Percentiles rank a stretch among this genome's conserved stretches.
Conservation (phyloP, 345 rosid species). For the Corchorus olitorius region DNA sequence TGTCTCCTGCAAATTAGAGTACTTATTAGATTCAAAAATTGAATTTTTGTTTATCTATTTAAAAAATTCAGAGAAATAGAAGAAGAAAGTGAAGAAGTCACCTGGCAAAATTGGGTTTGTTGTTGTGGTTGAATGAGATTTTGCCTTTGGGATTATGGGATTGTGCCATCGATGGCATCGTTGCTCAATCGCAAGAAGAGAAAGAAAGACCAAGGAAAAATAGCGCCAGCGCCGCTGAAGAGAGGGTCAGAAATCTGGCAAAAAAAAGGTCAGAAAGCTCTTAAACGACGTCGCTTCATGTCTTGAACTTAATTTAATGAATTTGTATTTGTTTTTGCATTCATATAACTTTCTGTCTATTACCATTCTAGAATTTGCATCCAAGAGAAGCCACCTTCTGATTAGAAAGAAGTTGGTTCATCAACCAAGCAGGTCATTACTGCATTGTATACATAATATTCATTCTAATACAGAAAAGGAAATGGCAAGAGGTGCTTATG, state of each 20-base stretch:
- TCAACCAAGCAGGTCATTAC: no score
- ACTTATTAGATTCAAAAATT: conserved; percentile 14
- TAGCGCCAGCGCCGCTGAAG: no score
- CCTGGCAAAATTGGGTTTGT: conserved; percentile 32
- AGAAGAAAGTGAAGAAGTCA: conserved; percentile 8
- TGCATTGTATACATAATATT: no score
- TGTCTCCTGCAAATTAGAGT: conserved; percentile 43
- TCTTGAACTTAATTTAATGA: no score
- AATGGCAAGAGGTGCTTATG: conserved; percentile 75
- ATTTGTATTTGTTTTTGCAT: no score
- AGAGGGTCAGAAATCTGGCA: no score
- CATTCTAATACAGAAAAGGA: no score
- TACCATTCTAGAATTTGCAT: no score
- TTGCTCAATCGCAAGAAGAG: neutral
- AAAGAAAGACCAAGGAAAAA: neutral
- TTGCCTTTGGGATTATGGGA: conserved; percentile 31
- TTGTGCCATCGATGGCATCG: conserved; percentile 63
- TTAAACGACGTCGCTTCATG: neutral
- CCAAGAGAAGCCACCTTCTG: no score
- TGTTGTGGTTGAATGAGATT: conserved; percentile 30
- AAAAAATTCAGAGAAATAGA: neutral
- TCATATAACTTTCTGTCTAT: no score
- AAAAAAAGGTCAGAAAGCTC: no score
- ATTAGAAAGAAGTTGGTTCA: no score
- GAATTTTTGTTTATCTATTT: neutral